Base-by-base conservation (phyloP, 2,329 filamentous ascomycete species). In the Aureobasidium sp. region DNA sequence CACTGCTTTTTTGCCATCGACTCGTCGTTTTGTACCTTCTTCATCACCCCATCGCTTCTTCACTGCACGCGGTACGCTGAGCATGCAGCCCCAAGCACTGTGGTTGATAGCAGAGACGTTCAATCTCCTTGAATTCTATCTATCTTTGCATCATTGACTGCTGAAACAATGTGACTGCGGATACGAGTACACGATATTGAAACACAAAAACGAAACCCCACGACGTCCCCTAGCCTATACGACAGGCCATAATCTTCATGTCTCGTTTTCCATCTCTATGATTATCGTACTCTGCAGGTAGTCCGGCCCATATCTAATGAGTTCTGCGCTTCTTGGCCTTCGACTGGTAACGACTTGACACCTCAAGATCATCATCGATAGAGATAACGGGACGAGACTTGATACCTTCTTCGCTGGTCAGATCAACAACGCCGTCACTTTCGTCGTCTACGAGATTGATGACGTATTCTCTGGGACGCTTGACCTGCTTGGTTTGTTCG, bases 271-370 rank as follows among this genome's bases (percentile, higher is more conserved):
- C 17, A 15, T n/a, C 6, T 10, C 13, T 52, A 8, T n/a, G 20
- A 12, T 17, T 4, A 36, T 37, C 34, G 10, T 15, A 55, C 23
- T 37, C 39, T 27, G 53, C 53, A 34, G 53, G 53, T 46, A 46
- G 20, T 46, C 53, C 53, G 1, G 8, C 42, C 55, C 55, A 59
- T 34, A 29, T 23, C 55, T 59, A 59, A 59, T 48, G 29, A 39
- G 55, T 59, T 27, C 34, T 59, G 42, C 55, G 55, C 44, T 59
- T 59, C 55, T 59, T 59, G 3, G 23, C 20, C 55, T 29, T 59
- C 1, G 42, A 26, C 12, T 8, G 27, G 17, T 3, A 1, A 5
- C 32, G 42, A 9, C 5, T 34, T 3, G 44, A 13, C 13, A 15
- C 20, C 4, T 59, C 10, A 15, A 6, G 15, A 15, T 57, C 39